phyloP scores from a whole-genome alignment of 495 filamentous ascomycete species.

The Aspergillus incahuasiensis region DNA sequence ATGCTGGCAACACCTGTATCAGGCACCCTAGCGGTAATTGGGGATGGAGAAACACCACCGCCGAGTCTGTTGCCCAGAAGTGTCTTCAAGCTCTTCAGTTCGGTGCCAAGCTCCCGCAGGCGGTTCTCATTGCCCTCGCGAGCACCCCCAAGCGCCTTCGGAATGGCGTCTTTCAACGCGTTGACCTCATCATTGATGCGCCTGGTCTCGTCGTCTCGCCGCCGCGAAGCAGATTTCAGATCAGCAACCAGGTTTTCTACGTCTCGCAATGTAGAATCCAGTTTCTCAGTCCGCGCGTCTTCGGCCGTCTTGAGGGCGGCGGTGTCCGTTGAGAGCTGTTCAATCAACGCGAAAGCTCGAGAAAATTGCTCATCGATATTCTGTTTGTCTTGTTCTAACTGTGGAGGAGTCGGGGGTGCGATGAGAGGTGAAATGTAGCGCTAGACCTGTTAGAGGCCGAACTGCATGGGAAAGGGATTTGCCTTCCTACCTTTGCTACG shows the following conservation, averaged over 20 bases:
- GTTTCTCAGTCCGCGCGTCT: constrained; percentile 72
- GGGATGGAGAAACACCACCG: constrained; percentile 31
- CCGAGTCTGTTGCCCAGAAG: constrained; percentile 78
- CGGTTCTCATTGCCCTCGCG: constrained; percentile 76
- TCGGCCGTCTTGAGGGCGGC: constrained; percentile 80
- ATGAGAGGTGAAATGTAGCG: constrained; percentile 90
- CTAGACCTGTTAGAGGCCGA: constrained; percentile 31
- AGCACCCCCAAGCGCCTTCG: constrained; percentile 80
- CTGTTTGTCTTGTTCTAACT: constrained; percentile 88
- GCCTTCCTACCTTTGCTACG: constrained; percentile 67
- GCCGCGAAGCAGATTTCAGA: constrained; percentile 69
- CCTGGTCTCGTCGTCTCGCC: constrained; percentile 80
- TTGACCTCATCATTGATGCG: constrained; percentile 83
- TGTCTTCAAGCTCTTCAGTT: constrained; percentile 89
- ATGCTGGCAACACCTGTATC: constrained; percentile 17
- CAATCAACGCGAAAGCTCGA: constrained; percentile 83
- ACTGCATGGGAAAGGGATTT: constrained; percentile 1
- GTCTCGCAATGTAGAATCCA: constrained; percentile 78
- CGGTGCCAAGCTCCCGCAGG: constrained; percentile 77
- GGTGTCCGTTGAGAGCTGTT: constrained; percentile 88
- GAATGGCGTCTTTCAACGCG: constrained; percentile 74
- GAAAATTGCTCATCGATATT: constrained; percentile 88
- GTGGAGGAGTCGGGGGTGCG: constrained; percentile 86
- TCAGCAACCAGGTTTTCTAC: constrained; percentile 77
- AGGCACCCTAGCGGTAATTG: constrained; percentile 31